Evolutionary conservation across 2,329 filamentous ascomycete genomes (phyloP).

Genomic region (Alternaria alternata): DNA sequence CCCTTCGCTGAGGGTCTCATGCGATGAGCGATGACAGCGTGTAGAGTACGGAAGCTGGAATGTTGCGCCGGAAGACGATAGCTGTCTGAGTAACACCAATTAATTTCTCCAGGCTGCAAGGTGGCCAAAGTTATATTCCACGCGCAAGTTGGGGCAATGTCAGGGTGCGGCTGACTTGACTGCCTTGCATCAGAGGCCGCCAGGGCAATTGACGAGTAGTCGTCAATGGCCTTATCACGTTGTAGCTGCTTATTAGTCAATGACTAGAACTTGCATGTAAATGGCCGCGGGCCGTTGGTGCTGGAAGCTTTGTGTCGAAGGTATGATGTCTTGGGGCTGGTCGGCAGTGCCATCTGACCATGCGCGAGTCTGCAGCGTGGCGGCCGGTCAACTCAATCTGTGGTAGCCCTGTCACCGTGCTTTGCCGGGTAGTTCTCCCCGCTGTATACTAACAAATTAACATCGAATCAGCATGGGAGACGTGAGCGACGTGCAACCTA

Average conservation of each 20-base stretch:
- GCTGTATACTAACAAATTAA: constrained; percentile 7
- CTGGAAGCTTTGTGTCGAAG: constrained; percentile 16
- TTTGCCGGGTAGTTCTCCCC: constrained; percentile 15
- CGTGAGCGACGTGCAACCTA: constrained; percentile 14
- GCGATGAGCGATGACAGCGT: constrained; percentile 6
- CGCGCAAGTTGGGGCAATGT: constrained; percentile 14
- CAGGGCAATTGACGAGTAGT: constrained; percentile 31
- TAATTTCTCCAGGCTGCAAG: constrained; percentile 14
- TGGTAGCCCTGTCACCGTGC: constrained; percentile 15
- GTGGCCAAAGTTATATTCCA: constrained; percentile 26
- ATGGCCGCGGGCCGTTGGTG: constrained; percentile 21
- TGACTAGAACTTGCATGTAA: constrained; percentile 17
- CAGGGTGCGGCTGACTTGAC: constrained; percentile 24
- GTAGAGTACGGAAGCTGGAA: constrained; percentile 9
- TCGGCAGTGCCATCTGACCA: constrained; percentile 31
- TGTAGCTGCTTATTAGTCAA: constrained; percentile 27
- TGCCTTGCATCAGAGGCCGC: constrained; percentile 17
- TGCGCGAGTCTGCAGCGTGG: constrained; percentile 17
- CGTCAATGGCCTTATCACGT: constrained; percentile 27
- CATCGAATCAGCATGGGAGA: constrained; percentile 23
- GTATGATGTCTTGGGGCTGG: constrained; percentile 18
- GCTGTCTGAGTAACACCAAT: constrained; percentile 6
- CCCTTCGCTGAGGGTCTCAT: constrained; percentile 21
- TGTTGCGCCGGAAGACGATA: constrained; percentile 7
- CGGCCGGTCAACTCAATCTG: constrained; percentile 25